phyloP scores from a whole-genome alignment of 2,329 filamentous ascomycete genomes.

The Raffaelea deltoideospora region DNA sequence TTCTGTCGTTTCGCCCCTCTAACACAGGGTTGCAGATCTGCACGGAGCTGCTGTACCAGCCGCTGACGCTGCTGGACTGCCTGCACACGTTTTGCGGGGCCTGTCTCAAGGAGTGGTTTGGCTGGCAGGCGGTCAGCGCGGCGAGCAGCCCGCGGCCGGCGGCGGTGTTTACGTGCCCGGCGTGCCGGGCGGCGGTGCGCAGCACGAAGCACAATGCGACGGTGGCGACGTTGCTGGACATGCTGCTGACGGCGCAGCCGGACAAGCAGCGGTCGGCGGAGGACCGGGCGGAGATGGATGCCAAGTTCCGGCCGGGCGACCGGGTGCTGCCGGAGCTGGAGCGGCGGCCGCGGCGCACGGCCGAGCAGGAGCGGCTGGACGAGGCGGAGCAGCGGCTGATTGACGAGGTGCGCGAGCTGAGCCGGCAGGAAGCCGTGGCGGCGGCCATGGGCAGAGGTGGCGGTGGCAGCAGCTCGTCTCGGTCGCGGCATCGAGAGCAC shows the following conservation, averaged over 20 bases:
- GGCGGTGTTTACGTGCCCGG: constrained; percentile 68
- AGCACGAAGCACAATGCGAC: constrained; percentile 83
- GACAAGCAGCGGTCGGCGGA: constrained; percentile 50
- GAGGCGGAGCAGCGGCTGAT: constrained; percentile 56
- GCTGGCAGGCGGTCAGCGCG: constrained; percentile 53
- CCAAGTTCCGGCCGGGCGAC: constrained; percentile 69
- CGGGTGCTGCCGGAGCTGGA: constrained; percentile 54
- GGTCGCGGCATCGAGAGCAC: background rate
- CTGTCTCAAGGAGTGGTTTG: constrained; percentile 93
- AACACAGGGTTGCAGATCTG: constrained; percentile 69
- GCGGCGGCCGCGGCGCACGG: constrained; percentile 32
- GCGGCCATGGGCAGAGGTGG: background rate
- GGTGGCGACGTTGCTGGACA: constrained; percentile 77
- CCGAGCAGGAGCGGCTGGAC: constrained; percentile 38
- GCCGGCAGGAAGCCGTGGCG: constrained; percentile 49
- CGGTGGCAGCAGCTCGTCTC: constrained; percentile 9
- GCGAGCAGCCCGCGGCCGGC: constrained; percentile 35
- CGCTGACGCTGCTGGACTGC: constrained; percentile 81
- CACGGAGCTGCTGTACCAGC: constrained; percentile 85
- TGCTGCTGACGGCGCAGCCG: constrained; percentile 71
- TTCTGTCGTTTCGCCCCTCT: constrained; percentile 1
- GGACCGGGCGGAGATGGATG: constrained; percentile 63
- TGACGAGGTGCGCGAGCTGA: constrained; percentile 57
- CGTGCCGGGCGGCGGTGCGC: constrained; percentile 75
- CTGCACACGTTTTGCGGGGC: constrained; percentile 92